phyloP scores from a whole-genome alignment of 2,329 filamentous ascomycete genomes.

The Talaromyces sp. region DNA sequence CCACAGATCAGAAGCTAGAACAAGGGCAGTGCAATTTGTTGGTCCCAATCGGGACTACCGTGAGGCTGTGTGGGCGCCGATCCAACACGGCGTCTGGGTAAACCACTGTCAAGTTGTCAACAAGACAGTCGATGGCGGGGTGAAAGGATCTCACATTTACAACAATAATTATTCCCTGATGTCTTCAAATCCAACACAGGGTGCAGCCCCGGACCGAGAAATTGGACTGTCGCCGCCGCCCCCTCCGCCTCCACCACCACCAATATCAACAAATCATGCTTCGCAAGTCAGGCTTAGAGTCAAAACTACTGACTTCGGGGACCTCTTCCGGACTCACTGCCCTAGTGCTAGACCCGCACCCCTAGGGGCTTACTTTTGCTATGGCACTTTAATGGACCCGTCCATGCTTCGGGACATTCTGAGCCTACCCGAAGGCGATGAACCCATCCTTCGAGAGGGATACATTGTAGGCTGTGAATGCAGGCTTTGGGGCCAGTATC shows the following conservation, averaged over 20 bases:
- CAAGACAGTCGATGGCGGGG: background rate
- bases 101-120: background rate
- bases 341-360: background rate
- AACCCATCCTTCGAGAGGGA: background rate
- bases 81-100: background rate
- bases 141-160: background rate
- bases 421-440: background rate
- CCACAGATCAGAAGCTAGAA: too few species aligned
- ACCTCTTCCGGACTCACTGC: background rate
- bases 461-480: slow-evolving; percentile 10
- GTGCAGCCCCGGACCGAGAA: background rate
- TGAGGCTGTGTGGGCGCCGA: background rate
- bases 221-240: background rate
- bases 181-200: background rate
- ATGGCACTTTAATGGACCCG: slow-evolving; percentile 11
- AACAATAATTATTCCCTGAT: background rate
- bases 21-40: background rate
- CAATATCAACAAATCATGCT: background rate
- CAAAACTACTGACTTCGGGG: background rate
- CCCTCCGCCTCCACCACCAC: background rate
- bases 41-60: background rate
- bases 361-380: slow-evolving; percentile 15
- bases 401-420: slow-evolving; percentile 9
- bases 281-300: background rate
- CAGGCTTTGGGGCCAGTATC: slow-evolving; percentile 8